Base-by-base conservation (phyloP, 441 rosid genomes). In the Populus hybrid region DNA sequence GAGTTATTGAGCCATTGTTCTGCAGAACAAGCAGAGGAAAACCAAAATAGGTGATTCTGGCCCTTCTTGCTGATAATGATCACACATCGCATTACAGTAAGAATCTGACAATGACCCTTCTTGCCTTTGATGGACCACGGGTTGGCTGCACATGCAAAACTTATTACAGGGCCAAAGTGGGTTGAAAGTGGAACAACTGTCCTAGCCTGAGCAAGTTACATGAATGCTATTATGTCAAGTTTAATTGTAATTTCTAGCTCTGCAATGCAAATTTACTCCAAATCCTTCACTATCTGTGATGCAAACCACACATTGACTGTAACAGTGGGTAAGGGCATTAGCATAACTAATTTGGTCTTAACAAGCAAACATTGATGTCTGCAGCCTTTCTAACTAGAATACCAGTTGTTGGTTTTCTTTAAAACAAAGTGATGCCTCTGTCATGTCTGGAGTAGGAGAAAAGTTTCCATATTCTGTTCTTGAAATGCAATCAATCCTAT, bases 351-450 rank as follows among this genome's bases (percentile, higher is more conserved):
- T 26, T 24, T 67, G 66, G 74, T 65, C 72, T 24, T 67, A 46
- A 36, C 72, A 46, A 36, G 65, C 75, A 73, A 67, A 61, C 30
- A 76, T 53, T 63, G 28, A 65, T 35, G 53, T 28, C 42, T 32
- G 38, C 74, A 63, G 34, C 50, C 76, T 79, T 18, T 75, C 35
- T 70, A 40, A 81, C 34, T 67, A 70, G n/a, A 76, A 71, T 30
- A 67, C 4, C 38, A 42, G 81, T 69, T 26, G 70, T 36, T 75
- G 21, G 32, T 32, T 80, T 38, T 75, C 87, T 78, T 82, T 26
- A 8, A 76, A 81, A 78, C 77, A 74, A 81, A 81, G 85, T 57
- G 75, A 81, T 76, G 81, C 80, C 61, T 78, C 70, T 21, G 70
- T 79, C 82, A 75, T 65, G 32, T 75, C 46, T 40, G 23, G 75